Evolutionary conservation across 2,329 filamentous ascomycete species (phyloP).

Genomic region (Nothomitra cinnamomea): DNA sequence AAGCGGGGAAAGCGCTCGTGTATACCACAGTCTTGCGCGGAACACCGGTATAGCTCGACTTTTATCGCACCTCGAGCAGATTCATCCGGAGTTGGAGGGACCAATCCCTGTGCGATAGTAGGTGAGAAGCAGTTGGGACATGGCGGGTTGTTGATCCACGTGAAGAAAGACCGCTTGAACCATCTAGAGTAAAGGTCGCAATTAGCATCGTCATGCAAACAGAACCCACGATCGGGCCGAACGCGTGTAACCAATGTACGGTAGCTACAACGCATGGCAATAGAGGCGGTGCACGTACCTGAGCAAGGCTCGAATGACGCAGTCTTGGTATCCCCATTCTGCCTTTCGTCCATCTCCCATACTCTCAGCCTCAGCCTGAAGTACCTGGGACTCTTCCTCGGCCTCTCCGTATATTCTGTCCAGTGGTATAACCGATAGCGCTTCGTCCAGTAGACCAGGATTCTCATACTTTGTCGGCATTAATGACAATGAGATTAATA

Average conservation of each 20-base stretch:
- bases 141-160: constrained; percentile 89
- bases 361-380: constrained; percentile 75
- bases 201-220: constrained; percentile 5
- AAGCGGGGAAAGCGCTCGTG: constrained; percentile 88
- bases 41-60: constrained; percentile 84
- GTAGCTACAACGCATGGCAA: neutral
- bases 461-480: constrained; percentile 95
- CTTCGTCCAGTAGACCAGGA: constrained; percentile 83
- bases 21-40: constrained; percentile 52
- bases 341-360: constrained; percentile 64
- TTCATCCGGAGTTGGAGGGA: constrained; percentile 74
- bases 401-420: constrained; percentile 87
- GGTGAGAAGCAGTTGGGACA: constrained; percentile 69
- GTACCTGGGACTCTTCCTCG: constrained; percentile 79
- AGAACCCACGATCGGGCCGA: neutral
- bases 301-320: constrained; percentile 74
- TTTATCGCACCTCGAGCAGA: constrained; percentile 70
- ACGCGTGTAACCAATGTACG: neutral
- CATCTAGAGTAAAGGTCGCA: constrained; percentile 37
- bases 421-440: constrained; percentile 67
- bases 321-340: constrained; percentile 96
- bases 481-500: constrained; percentile 68
- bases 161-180: constrained; percentile 92
- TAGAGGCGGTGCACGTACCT: constrained; percentile 36
- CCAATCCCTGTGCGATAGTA: constrained; percentile 69